These are phyloP conservation scores for Myriosclerotinia scirpicola DNA, from an alignment of 2,329 filamentous ascomycete genomes.

Conservation along the genomic window DNA sequence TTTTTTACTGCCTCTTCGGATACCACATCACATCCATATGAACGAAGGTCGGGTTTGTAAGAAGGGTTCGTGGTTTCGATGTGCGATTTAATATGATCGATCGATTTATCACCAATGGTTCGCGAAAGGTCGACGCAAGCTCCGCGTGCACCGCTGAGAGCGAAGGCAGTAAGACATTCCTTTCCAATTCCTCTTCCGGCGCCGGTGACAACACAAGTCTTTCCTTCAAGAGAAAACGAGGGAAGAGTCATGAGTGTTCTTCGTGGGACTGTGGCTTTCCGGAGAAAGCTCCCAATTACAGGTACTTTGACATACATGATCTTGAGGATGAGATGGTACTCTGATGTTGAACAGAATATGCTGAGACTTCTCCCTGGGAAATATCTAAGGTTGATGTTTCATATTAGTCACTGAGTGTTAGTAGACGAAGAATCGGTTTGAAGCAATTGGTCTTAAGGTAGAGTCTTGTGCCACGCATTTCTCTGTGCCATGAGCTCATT, in stretches of 20 bases:
- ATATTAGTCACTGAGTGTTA: conserved; percentile 8
- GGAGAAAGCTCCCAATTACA: not conserved
- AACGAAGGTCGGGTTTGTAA: conserved; percentile 39
- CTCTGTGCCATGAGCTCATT: not conserved
- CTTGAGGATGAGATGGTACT: not conserved
- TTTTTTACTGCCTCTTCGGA: conserved; percentile 42
- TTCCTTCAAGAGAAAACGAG: conserved; percentile 47
- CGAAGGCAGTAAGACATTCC: conserved; percentile 46
- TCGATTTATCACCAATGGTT: conserved; percentile 32
- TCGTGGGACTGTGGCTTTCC: conserved; percentile 1
- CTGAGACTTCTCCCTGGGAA: not conserved
- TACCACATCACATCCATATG: conserved; percentile 45
- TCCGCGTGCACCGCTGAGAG: conserved; percentile 34
- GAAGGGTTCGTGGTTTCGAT: conserved; percentile 31
- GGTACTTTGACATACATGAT: not conserved
- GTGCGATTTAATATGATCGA: conserved; percentile 39
- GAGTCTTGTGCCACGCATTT: not conserved
- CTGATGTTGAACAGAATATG: not conserved
- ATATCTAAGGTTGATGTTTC: not conserved
- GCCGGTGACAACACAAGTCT: conserved; percentile 51
- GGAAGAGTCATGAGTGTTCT: conserved; percentile 33
- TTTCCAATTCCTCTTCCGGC: conserved; percentile 53
- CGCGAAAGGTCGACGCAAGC: conserved; percentile 34
- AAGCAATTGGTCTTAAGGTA: conserved; percentile 8
- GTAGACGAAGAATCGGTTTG: not conserved